Percentiles rank a stretch among this genome's conserved stretches.
Conservation (phyloP, 176 grass and related monocot genomes). For the Metroxylon sagu region DNA sequence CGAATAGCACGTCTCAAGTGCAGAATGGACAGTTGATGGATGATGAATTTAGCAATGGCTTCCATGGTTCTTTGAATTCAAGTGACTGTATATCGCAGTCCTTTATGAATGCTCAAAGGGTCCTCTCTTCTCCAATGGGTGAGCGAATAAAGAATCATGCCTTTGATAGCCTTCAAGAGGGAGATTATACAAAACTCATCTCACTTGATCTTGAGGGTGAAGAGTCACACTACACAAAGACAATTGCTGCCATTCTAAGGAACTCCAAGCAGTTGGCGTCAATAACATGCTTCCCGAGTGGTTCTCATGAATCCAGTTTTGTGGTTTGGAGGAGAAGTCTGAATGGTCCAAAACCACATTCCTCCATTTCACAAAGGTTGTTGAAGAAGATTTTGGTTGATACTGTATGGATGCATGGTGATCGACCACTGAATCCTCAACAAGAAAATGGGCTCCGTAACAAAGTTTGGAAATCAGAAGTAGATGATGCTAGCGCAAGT, state of each 20-base stretch:
- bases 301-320: slow-evolving; percentile 36
- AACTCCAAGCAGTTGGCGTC: slow-evolving; percentile 5
- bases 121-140: neutral
- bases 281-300: neutral
- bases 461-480: neutral
- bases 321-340: slow-evolving; percentile 26
- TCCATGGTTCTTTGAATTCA: slow-evolving; percentile 14
- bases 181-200: neutral
- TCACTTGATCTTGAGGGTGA: slow-evolving; percentile 27
- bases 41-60: slow-evolving; percentile 31
- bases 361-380: slow-evolving; percentile 52
- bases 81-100: slow-evolving; percentile 1
- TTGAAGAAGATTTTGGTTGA: slow-evolving; percentile 59
- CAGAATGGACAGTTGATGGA: slow-evolving; percentile 13
- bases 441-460: neutral
- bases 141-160: neutral
- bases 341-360: neutral
- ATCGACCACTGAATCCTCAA: neutral
- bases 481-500: neutral
- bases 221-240: slow-evolving; percentile 23
- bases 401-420: slow-evolving; percentile 10
- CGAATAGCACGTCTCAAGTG: neutral
- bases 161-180: slow-evolving; percentile 1
- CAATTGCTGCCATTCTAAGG: slow-evolving; percentile 18
- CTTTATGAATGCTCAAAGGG: neutral